A percentile compares a stretch with the other conserved stretches of the same genome.
Evolutionary conservation across 164 flowering plant genomes (phyloP).

Genomic region (Vitis labrusca): DNA sequence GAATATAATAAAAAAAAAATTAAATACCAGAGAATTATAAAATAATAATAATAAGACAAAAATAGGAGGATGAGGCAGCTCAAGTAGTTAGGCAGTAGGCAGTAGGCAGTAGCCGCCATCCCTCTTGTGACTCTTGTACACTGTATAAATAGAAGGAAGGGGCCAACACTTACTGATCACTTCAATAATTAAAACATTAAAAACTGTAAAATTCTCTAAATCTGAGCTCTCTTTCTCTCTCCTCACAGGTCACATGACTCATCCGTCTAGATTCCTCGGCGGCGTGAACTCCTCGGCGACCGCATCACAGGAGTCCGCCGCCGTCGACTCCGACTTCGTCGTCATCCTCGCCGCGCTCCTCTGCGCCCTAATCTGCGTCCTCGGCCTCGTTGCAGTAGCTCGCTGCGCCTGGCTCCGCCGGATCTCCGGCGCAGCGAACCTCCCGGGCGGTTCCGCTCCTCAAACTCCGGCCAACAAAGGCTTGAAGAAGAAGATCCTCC

Average conservation of each 20-base stretch:
- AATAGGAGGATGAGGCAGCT: too few species aligned
- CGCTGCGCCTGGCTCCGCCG: conserved; percentile 92
- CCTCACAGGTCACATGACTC: conserved; percentile 28
- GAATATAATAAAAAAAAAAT: too few species aligned
- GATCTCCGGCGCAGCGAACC: conserved; percentile 17
- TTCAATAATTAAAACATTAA: neutral
- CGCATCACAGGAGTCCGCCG: conserved; percentile 13
- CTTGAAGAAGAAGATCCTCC: conserved; percentile 74
- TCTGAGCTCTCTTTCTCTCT: conserved; percentile 14
- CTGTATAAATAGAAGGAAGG: too few species aligned
- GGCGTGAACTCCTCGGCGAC: conserved; percentile 17
- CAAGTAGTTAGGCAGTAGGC: too few species aligned
- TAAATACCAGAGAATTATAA: too few species aligned
- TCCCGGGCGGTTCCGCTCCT: conserved; percentile 5
- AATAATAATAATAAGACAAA: too few species aligned
- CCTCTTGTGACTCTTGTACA: too few species aligned
- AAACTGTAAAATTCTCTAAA: neutral
- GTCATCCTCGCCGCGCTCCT: conserved; percentile 85
- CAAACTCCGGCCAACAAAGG: conserved; percentile 61
- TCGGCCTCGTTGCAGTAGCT: conserved; percentile 80
- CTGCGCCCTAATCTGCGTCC: conserved; percentile 89
- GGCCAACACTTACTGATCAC: neutral
- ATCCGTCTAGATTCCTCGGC: conserved; percentile 32
- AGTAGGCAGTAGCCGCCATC: too few species aligned
- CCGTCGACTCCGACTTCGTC: conserved; percentile 72